These are phyloP conservation scores for Cinnamomum chago DNA, from an alignment of 164 flowering plant genomes.

Conservation along the genomic window DNA sequence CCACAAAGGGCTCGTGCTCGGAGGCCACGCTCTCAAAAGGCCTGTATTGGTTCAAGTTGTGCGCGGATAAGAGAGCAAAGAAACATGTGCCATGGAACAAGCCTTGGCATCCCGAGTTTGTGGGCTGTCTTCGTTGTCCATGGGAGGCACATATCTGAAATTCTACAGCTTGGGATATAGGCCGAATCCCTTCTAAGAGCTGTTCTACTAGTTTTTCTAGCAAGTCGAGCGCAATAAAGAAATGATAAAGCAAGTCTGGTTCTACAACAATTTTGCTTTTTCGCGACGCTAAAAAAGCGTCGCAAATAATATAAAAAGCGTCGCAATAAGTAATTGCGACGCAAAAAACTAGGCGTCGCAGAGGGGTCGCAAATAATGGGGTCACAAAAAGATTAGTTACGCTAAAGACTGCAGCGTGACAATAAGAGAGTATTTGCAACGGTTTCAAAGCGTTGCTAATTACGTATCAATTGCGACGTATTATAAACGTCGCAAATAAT, in stretches of 20 bases:
- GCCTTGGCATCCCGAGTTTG: slow-evolving; percentile 40
- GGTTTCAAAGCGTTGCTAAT: too few species aligned
- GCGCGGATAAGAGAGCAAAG: slow-evolving; percentile 23
- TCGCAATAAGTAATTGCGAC: too few species aligned
- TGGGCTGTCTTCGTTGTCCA: slow-evolving; percentile 37
- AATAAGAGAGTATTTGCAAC: too few species aligned
- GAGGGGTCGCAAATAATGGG: too few species aligned
- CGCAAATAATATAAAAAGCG: too few species aligned
- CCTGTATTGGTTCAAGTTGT: slow-evolving; percentile 9
- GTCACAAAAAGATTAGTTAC: too few species aligned
- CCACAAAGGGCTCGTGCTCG: slow-evolving; percentile 24
- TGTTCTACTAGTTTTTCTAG: slow-evolving; percentile 35
- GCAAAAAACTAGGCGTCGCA: too few species aligned
- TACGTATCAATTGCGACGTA: too few species aligned
- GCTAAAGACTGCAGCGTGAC: too few species aligned
- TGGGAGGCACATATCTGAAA: slow-evolving; percentile 33
- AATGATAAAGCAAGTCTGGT: slow-evolving; percentile 14
- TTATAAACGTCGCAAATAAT: too few species aligned
- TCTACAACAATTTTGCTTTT: too few species aligned
- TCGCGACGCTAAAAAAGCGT: too few species aligned
- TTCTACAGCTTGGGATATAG: slow-evolving; percentile 33
- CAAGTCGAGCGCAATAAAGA: slow-evolving; percentile 27
- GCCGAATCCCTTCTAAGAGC: slow-evolving; percentile 15
- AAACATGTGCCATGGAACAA: slow-evolving; percentile 35
- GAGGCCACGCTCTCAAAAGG: slow-evolving; percentile 17